Conservation (phyloP, 805 yeast genomes). For the Wickerhamiella occidentalis region DNA sequence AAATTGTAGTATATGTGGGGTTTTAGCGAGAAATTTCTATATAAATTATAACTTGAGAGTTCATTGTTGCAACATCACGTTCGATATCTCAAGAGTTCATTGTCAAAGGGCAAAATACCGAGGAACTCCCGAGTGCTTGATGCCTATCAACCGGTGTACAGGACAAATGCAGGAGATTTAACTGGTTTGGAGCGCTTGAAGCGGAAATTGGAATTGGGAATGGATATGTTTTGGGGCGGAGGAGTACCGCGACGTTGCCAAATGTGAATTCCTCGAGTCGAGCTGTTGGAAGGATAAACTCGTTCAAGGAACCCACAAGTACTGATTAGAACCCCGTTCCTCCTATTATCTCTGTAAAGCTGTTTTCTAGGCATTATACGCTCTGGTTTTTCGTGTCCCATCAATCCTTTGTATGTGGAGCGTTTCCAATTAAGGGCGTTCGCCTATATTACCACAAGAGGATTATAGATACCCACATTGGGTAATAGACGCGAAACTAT, state of each 20-base stretch:
- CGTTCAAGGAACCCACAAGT: background rate
- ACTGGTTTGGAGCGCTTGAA: background rate
- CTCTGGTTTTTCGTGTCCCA: background rate
- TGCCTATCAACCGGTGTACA: background rate
- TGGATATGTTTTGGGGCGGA: background rate
- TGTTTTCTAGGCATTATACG: background rate
- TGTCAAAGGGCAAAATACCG: too few species aligned
- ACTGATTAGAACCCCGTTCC: slow-evolving; percentile 1
- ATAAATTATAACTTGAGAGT: too few species aligned
- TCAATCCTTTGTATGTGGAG: background rate
- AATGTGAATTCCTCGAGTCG: background rate
- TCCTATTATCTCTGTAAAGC: background rate
- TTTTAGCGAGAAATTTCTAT: too few species aligned
- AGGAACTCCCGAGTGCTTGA: too few species aligned
- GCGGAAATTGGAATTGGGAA: background rate
- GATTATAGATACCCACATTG: background rate
- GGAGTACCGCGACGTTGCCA: slow-evolving; percentile 7
- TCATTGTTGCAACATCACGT: too few species aligned
- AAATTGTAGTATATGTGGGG: too few species aligned
- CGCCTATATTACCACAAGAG: background rate
- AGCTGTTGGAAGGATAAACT: background rate
- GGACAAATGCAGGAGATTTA: background rate
- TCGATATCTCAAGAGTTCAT: too few species aligned
- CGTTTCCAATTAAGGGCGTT: background rate
- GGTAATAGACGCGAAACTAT: background rate